Evolutionary conservation across 129 eudicot species (phyloP).

Genomic region (Glebionis coronaria): DNA sequence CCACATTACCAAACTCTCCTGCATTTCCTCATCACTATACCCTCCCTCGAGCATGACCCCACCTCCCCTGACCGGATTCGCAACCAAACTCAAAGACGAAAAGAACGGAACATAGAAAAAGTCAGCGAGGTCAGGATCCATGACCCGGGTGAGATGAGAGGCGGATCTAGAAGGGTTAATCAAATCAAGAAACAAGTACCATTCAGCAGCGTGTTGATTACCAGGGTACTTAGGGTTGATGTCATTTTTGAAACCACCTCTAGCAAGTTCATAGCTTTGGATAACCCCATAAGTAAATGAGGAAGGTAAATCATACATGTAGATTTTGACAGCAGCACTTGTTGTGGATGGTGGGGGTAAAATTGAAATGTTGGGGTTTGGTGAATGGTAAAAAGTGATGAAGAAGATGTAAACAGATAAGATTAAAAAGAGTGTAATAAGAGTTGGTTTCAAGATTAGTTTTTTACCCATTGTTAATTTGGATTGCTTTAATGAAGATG

Average conservation of each 20-base stretch:
- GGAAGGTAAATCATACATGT: constrained; percentile 84
- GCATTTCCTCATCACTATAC: constrained; percentile 72
- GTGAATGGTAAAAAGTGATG: constrained; percentile 39
- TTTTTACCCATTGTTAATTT: constrained; percentile 32
- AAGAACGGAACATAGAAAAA: constrained; percentile 88
- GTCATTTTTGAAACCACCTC: constrained; percentile 36
- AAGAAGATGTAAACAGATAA: constrained; percentile 47
- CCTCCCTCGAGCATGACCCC: not conserved
- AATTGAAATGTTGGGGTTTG: not conserved
- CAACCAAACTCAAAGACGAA: constrained; percentile 83
- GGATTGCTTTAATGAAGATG: constrained; percentile 19
- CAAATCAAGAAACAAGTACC: constrained; percentile 75
- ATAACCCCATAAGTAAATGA: constrained; percentile 87
- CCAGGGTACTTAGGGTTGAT: constrained; percentile 79
- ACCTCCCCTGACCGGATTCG: constrained; percentile 50
- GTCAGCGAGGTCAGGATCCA: constrained; percentile 72
- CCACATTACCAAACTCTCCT: constrained; percentile 74
- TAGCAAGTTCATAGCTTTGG: constrained; percentile 65
- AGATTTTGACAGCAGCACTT: constrained; percentile 42
- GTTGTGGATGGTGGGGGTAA: not conserved
- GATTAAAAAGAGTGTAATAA: constrained; percentile 35
- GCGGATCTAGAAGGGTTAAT: constrained; percentile 33
- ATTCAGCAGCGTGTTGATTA: constrained; percentile 96
- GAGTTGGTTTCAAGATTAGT: constrained; percentile 52
- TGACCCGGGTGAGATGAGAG: constrained; percentile 56